Percentiles rank a stretch among this genome's conserved stretches.
These are phyloP conservation scores for Lepidopterella palustris DNA, from an alignment of 495 filamentous ascomycete species.

Conservation along the genomic window DNA sequence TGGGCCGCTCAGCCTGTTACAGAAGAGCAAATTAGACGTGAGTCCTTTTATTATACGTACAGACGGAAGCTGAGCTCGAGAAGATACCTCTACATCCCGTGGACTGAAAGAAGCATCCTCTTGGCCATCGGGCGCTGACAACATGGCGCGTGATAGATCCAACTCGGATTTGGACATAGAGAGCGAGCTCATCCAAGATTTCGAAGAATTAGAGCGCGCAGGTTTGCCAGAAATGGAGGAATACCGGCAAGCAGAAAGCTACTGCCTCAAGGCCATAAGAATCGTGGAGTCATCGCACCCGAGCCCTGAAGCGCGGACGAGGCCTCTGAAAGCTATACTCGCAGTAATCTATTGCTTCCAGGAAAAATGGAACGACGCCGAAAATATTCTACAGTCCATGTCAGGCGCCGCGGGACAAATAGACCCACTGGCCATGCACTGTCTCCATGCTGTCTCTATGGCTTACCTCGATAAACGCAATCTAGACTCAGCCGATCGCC, in stretches of 20 bases:
- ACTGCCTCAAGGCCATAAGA: not conserved
- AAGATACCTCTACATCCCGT: too few species aligned
- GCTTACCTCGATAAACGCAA: not conserved
- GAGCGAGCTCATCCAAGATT: not conserved
- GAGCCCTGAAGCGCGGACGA: not conserved
- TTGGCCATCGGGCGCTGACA: too few species aligned
- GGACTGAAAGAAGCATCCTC: too few species aligned
- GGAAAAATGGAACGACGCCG: not conserved
- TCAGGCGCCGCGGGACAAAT: not conserved
- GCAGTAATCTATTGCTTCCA: not conserved
- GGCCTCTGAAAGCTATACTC: not conserved
- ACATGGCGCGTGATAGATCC: too few species aligned
- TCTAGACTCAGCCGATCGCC: not conserved
- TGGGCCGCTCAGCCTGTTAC: too few species aligned
- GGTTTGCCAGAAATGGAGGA: not conserved
- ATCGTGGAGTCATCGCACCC: not conserved
- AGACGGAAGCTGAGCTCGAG: too few species aligned
- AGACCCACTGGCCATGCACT: not conserved
- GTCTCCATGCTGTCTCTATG: not conserved
- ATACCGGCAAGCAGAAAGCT: not conserved
- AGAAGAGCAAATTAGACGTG: too few species aligned
- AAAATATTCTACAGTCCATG: not conserved
- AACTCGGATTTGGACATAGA: not conserved
- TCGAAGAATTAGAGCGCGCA: not conserved
- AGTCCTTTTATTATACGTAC: too few species aligned